Base-by-base conservation (phyloP, 140 eudicot species). In the Senecio squalidus region DNA sequence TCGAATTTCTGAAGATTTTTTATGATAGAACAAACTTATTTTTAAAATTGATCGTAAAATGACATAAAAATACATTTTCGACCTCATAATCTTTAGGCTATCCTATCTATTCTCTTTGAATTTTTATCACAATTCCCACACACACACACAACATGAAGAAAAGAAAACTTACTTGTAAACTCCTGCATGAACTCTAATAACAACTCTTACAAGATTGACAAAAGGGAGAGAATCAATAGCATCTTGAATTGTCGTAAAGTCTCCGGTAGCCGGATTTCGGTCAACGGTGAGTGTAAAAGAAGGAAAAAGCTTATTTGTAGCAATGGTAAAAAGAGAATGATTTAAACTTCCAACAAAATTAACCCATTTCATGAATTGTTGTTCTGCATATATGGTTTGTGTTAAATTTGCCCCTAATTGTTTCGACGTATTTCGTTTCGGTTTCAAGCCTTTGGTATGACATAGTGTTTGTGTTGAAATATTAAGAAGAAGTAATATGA, bases 311-410 rank as follows among this genome's bases (percentile, higher is more conserved):
- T 87, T 84, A 50, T 92, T 92, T 17, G 77, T 87, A 0, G 96
- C 98, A 0, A 84, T 53, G 45, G 76, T 75, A 75, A 86, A 92
- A 14, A 87, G 69, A 36, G 98, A 74, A 64, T 92, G 98, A 38
- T 72, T 92, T 29, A 92, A 77, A 57, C 82, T 82, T 5, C 98
- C 98, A 68, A 92, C 93, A 72, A 84, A 87, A 58, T 75, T 64
- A 56, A 92, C 95, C 98, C 98, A 92, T 52, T 77, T 87, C 89
- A 87, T 76, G 77, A 92, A 92, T 56, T 92, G 98, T 62, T 81
- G 81, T 57, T 86, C 96, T 24, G 96, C 72, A 64, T 71, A 40
- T 58, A 77, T 80, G 27, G 65, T 74, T 78, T 90, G 85, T 28
- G 96, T 91, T 80, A 86, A 76, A 69, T 86, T 91, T 41, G 52